Conservation (phyloP, 1,139 yeast species). For the Scheffersomyces segobiensis region DNA sequence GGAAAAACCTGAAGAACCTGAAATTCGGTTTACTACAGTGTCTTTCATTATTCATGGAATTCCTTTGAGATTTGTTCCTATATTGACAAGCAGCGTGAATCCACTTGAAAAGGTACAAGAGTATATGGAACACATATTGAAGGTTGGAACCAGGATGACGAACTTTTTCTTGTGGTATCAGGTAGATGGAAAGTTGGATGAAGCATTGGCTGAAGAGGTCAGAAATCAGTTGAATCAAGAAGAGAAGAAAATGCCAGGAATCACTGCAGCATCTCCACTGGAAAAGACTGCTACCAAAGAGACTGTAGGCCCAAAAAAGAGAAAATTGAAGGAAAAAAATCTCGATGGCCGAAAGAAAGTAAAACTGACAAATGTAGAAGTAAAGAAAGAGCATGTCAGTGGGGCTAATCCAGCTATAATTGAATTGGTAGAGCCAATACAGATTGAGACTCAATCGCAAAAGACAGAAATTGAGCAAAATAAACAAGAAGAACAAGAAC, state of each 20-base stretch:
- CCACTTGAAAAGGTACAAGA: constrained; percentile 55
- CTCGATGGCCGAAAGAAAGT: constrained; percentile 11
- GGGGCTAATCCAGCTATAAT: not conserved
- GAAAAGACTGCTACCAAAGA: constrained; percentile 11
- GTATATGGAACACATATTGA: constrained; percentile 62
- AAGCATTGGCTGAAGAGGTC: constrained; percentile 50
- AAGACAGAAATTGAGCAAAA: not conserved
- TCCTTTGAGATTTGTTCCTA: constrained; percentile 66
- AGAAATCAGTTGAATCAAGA: constrained; percentile 40
- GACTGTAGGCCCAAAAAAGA: constrained; percentile 24
- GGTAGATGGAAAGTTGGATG: constrained; percentile 77
- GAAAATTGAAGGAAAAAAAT: constrained; percentile 30
- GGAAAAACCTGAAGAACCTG: constrained; percentile 40
- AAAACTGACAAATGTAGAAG: not conserved
- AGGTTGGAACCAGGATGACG: constrained; percentile 60
- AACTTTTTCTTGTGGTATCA: constrained; percentile 80
- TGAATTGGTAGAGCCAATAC: not conserved
- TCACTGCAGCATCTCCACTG: constrained; percentile 16
- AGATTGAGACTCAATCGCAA: no score
- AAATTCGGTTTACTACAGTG: constrained; percentile 54
- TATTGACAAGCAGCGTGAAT: constrained; percentile 68
- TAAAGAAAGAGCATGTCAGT: not conserved
- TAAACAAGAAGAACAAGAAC: not conserved
- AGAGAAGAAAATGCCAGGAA: constrained; percentile 46
- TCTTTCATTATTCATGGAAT: constrained; percentile 65